These are phyloP conservation scores for Lasiodiplodia theobromae DNA, from an alignment of 2,329 filamentous ascomycete genomes.

Conservation along the genomic window DNA sequence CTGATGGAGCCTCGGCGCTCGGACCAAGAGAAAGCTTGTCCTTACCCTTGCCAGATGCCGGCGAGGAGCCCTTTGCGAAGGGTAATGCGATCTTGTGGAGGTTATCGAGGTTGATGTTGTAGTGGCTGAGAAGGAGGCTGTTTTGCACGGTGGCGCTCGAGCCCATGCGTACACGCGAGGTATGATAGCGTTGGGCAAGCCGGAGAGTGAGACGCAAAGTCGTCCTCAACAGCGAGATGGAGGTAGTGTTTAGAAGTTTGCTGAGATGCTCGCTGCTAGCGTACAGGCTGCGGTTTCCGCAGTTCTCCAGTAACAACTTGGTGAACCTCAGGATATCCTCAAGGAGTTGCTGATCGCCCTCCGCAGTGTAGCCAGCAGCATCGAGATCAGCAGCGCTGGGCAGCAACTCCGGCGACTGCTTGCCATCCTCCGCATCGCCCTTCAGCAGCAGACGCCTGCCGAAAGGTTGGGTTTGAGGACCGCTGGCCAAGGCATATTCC, in stretches of 20 bases:
- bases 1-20: constrained; percentile 38
- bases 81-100: constrained; percentile 84
- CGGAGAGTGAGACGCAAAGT: constrained; percentile 83
- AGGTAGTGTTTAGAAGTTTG: constrained; percentile 86
- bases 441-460: constrained; percentile 69
- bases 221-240: constrained; percentile 76
- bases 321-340: constrained; percentile 86
- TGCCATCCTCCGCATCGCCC: constrained; percentile 60
- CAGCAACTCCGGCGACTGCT: constrained; percentile 34
- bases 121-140: constrained; percentile 83
- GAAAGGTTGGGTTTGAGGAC: constrained; percentile 82
- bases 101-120: constrained; percentile 74
- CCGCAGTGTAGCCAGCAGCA: constrained; percentile 69
- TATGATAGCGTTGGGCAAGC: constrained; percentile 90
- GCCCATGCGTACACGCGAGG: constrained; percentile 78
- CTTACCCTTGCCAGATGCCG: constrained; percentile 71
- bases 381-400: constrained; percentile 54
- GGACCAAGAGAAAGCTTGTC: constrained; percentile 66
- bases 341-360: constrained; percentile 82
- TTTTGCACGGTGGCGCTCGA: constrained; percentile 69
- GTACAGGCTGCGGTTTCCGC: constrained; percentile 95
- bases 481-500: constrained; percentile 79
- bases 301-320: constrained; percentile 87
- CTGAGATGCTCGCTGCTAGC: constrained; percentile 91
- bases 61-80: constrained; percentile 73